Base-by-base conservation (phyloP, 768 basidiomycete genomes). In the Amanita thiersii region DNA sequence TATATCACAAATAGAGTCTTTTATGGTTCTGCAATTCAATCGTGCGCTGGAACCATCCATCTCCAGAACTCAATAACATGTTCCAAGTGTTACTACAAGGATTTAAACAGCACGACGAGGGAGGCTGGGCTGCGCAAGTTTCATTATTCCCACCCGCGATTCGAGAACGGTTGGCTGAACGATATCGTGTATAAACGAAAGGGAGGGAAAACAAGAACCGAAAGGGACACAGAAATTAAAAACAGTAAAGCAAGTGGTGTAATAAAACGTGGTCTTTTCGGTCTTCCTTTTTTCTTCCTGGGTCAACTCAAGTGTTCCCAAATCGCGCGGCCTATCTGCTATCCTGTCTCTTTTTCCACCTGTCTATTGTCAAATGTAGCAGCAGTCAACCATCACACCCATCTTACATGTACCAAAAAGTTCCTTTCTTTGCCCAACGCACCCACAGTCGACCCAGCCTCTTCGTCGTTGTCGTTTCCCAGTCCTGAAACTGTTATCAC, bases 1-100 rank as follows among this genome's bases (percentile, higher is more conserved):
- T 41, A n/a, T 20, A 15, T 14, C 2, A 18, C 37, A 20, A 41
- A 9, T 59, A 98, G 94, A 87, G 87, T 53, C 69, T 98, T 49
- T 63, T 94, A 40, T 98, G 87, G 86, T 98, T 99, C 79, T 94
- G 94, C 62, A 97, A 98, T 58, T 90, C 96, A 12, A 87, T 97
- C 47, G 86, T 93, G 39, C 76, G 92, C 47, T 99, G 96, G 96
- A 86, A 81, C 43, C 78, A 79, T 44, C 96, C 96, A 0, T 96
- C 93, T 1, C 70, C 79, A 8, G 89, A 94, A 62, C 74, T 99
- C 44, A 90, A 96, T 58, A 69, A 69, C 36, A 97, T 96, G 90
- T 99, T 99, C 78, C 77, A 81, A 56, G 77, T 84, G 62, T 73
- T 99, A 37, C 66, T 99, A 41, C 75, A 72, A 46, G 91, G 89